Evolutionary conservation across 2,329 filamentous ascomycete genomes (phyloP), one percentile per base, ranked within the genome.

Genomic region (Alternaria angustiovoidea): DNA sequence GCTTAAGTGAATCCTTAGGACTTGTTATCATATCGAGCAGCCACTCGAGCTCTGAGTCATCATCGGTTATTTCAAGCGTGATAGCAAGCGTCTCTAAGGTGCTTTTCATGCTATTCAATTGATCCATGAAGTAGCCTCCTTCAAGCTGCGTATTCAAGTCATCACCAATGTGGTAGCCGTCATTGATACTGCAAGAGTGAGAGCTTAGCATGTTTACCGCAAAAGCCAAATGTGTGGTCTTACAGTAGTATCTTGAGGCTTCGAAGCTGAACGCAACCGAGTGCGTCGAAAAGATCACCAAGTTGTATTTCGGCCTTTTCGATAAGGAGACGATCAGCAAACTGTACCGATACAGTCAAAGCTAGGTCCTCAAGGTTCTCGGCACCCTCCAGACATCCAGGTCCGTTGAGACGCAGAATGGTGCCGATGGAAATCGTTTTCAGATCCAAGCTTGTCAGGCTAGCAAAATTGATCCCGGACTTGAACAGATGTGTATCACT

Each of bases 381-480:
- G 8, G 65, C 61, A 22, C 67, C 66, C 20, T 63, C 64, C 6
- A 70, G 59, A 44, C 66, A 67, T 22, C 67, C 62, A 14, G 62
- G 69, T 9, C 70, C 69, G n/a, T 70, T 71, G 16, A 73, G 46
- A 12, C 62, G 63, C 14, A 70, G 48, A 1, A 70, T 44, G 1
- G 62, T 64, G n/a, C 59, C 61, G 8, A 66, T 65, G 30, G 58
- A 59, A n/a, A 71, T 42, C 16, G 61, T 61, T 14, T 57, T 63
- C 3, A 71, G 26, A 22, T 64, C 58, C 14, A 71, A 38, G 26
- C 53, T 54, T 12, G 55, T 68, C 20, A 73, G 55, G 9, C 57
- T 65, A 7, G 63, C 47, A 12, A 68, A 62, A 1, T 62, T 28
- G 7, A 68, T 59, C 11, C 59, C 61, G 26, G 58, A 67, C 32